A percentile compares a stretch with the other conserved stretches of the same genome.
These are phyloP conservation scores for Penicillium macrosclerotiorum DNA, from an alignment of 495 filamentous ascomycete species.

Conservation along the genomic window DNA sequence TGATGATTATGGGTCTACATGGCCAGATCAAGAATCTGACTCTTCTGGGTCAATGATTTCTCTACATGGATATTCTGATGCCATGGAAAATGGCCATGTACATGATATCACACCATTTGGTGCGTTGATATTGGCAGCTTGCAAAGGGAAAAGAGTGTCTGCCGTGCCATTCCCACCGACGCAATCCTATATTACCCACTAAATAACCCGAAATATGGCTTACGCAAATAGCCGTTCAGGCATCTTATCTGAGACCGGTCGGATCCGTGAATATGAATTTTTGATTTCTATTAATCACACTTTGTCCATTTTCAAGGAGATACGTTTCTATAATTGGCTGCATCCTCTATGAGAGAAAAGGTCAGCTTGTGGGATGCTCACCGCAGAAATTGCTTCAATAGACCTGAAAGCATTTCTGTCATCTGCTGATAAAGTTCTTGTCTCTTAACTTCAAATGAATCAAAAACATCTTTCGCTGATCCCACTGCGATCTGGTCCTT, in stretches of 20 bases:
- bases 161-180: constrained; percentile 13
- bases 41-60: constrained; percentile 23
- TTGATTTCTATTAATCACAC: no score
- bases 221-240: no score
- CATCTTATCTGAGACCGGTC: no score
- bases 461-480: constrained; percentile 30
- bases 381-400: constrained; percentile 29
- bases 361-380: no score
- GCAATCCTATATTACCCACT: neutral
- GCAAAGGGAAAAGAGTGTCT: constrained; percentile 21
- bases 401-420: constrained; percentile 30
- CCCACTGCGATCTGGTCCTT: constrained; percentile 47
- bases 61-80: constrained; percentile 26
- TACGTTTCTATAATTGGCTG: neutral
- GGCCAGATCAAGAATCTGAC: neutral
- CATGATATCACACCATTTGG: constrained; percentile 21
- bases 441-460: constrained; percentile 39
- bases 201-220: no score
- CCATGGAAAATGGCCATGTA: constrained; percentile 21
- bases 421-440: constrained; percentile 36
- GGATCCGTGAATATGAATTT: no score
- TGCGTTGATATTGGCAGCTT: constrained; percentile 28
- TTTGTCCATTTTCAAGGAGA: no score
- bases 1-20: no score
- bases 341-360: no score